Conservation (phyloP, 768 basidiomycete species). For the Lepiota subincarnata region DNA sequence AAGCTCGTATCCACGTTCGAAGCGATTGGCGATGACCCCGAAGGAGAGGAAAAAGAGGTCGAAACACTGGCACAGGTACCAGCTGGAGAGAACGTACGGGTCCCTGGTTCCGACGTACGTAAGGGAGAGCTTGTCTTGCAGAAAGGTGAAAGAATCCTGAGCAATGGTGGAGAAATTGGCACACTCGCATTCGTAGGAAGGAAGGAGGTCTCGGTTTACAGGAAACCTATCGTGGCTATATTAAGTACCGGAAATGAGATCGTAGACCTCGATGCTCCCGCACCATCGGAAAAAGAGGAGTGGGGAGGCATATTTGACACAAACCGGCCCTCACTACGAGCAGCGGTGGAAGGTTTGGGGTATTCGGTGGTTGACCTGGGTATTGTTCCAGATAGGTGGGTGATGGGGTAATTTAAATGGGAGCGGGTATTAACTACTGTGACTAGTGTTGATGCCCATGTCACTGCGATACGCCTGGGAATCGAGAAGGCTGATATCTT, state of each 20-base stretch:
- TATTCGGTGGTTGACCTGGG: slow-evolving; percentile 79
- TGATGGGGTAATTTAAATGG: slow-evolving; percentile 12
- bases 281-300: slow-evolving; percentile 25
- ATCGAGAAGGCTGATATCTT: slow-evolving; percentile 67
- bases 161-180: slow-evolving; percentile 79
- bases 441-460: slow-evolving; percentile 53
- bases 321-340: slow-evolving; percentile 75
- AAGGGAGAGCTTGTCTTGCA: slow-evolving; percentile 64
- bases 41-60: slow-evolving; percentile 68
- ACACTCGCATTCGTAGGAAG: slow-evolving; percentile 77
- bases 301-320: slow-evolving; percentile 85
- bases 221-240: slow-evolving; percentile 73
- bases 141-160: slow-evolving; percentile 55
- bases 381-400: slow-evolving; percentile 71
- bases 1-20: slow-evolving; percentile 54
- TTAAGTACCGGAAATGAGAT: slow-evolving; percentile 88
- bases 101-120: slow-evolving; percentile 69
- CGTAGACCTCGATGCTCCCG: slow-evolving; percentile 50
- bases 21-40: slow-evolving; percentile 28
- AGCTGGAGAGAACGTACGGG: slow-evolving; percentile 66
- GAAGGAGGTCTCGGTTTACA: slow-evolving; percentile 63
- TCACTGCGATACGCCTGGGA: slow-evolving; percentile 51
- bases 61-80: slow-evolving; percentile 61
- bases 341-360: slow-evolving; percentile 66
- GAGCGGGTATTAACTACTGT: slow-evolving; percentile 2